Conservation (phyloP, 495 filamentous ascomycete species). For the Cudoniella acicularis region DNA sequence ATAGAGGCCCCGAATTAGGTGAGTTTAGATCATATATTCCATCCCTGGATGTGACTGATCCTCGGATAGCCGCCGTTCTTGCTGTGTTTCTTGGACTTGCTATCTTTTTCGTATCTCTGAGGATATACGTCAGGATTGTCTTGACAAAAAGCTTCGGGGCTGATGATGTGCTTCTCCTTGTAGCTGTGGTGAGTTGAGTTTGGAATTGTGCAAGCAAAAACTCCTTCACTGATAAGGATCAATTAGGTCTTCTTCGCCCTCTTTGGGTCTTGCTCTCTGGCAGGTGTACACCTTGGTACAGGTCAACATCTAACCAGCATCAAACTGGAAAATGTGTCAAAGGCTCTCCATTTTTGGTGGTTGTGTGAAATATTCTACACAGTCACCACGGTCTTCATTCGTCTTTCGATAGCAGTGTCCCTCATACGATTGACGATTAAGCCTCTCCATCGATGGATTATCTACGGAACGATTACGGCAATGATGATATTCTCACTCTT, state of each 20-base stretch:
- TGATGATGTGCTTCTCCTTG: conserved; percentile 19
- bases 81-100: conserved; percentile 17
- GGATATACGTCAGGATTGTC: conserved; percentile 20
- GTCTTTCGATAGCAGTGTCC: conserved; percentile 38
- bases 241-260: conserved; percentile 17
- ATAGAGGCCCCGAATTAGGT: conserved; percentile 18
- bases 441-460: conserved; percentile 30
- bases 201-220: no score
- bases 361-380: conserved; percentile 33
- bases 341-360: conserved; percentile 20
- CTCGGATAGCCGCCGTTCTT: conserved; percentile 12
- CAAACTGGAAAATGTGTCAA: conserved; percentile 4
- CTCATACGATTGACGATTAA: conserved; percentile 34
- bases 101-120: conserved; percentile 18
- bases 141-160: conserved; percentile 18
- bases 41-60: not conserved
- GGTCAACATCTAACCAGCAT: conserved; percentile 15
- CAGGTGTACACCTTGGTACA: conserved; percentile 16
- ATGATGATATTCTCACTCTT: conserved; percentile 26
- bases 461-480: conserved; percentile 28
- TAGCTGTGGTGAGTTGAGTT: conserved; percentile 22
- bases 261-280: conserved; percentile 5
- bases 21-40: not conserved
- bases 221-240: not conserved
- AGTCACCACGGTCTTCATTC: conserved; percentile 32